Base-by-base conservation (phyloP, 176 grass and related monocot species). In the Avena atlantica region DNA sequence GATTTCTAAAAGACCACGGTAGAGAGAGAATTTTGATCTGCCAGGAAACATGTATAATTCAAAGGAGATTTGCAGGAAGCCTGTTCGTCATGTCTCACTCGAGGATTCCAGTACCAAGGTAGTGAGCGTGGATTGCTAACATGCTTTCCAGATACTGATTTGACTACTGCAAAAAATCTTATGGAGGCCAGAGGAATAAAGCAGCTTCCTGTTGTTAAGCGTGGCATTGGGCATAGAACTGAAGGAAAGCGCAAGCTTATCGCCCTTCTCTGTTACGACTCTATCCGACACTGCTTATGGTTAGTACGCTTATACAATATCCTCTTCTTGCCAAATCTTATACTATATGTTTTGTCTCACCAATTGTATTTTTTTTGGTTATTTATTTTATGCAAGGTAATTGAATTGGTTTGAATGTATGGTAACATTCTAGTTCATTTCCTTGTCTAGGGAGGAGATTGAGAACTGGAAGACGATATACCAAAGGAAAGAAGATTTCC, bases 171-270 rank as follows among this genome's bases (percentile, higher is more conserved):
- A 42, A 98, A 94, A 74, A 87, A 83, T 69, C 92, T 98, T 83
- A 98, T 98, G 94, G 94, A 98, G 80, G 97, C 97, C 45, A 94
- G 89, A 91, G 97, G 90, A 79, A 90, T 98, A 68, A 98, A 98
- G 65, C 97, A 98, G 76, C 85, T 98, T 15, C 93, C 97, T 52
- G 97, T 96, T n/a, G 97, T 98, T 50, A 98, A 91, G 82, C 93
- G 97, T 87, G 90, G 92, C 57, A 63, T 86, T 56, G 77, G 84
- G 49, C 86, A 80, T 69, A 84, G 71, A 90, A 93, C 68, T 75
- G 89, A 91, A 74, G 76, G 86, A 65, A 94, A 90, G 86, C 89
- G 94, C 29, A 96, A 78, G 78, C 76, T 90, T 48, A 66, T 98
- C 29, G 93, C 88, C 20, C 90, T 98, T 91, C 94, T 98, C 37